Percentiles rank a stretch among this genome's conserved stretches.
Conservation (phyloP, 345 rosid species). For the Heritiera littoralis region DNA sequence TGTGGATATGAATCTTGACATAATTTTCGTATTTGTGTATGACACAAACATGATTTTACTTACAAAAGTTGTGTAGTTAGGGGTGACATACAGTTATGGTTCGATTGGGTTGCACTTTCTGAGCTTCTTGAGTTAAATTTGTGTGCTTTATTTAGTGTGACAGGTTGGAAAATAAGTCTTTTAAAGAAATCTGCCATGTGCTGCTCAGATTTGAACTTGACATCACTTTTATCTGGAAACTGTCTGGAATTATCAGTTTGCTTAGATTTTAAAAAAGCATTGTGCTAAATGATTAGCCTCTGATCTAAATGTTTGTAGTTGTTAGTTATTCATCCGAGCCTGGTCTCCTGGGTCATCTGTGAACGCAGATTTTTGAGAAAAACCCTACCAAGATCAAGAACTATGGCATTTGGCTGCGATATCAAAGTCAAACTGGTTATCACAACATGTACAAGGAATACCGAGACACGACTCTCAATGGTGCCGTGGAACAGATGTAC, state of each 20-base stretch:
- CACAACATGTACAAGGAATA: constrained; percentile 70
- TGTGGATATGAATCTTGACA: too few relatives aligned
- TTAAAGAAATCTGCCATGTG: background rate
- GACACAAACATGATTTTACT: too few relatives aligned
- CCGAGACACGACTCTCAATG: constrained; percentile 59
- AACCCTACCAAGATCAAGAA: constrained; percentile 44
- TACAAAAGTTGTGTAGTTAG: too few relatives aligned
- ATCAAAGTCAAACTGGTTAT: constrained; percentile 45
- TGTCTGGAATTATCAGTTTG: background rate
- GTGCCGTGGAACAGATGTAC: constrained; percentile 67
- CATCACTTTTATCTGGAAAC: background rate
- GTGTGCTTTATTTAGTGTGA: too few relatives aligned
- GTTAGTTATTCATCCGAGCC: background rate
- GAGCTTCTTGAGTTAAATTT: too few relatives aligned
- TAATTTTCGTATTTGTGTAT: too few relatives aligned
- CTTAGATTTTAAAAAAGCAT: background rate
- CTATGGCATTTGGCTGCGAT: too few relatives aligned
- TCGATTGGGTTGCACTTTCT: too few relatives aligned
- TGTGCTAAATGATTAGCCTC: background rate
- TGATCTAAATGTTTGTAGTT: background rate
- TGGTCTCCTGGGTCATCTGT: background rate
- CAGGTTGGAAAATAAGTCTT: background rate
- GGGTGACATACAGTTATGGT: too few relatives aligned
- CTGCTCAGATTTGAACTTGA: background rate
- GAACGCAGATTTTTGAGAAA: constrained; percentile 54